Evolutionary conservation across 2,329 filamentous ascomycete species (phyloP).

Genomic region (Pseudogymnoascus sp.): DNA sequence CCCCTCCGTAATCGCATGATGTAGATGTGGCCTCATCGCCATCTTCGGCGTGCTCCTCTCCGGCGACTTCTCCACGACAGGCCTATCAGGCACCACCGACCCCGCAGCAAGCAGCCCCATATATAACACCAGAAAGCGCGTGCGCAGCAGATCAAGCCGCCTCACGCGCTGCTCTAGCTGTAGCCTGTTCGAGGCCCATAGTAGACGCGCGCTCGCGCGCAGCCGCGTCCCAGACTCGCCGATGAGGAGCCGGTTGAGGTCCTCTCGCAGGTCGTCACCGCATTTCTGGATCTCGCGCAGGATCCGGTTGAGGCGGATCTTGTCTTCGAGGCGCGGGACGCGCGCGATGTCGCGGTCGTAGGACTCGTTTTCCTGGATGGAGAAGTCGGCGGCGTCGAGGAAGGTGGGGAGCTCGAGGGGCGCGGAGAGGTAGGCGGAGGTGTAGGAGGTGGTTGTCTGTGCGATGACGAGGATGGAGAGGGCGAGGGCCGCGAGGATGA

Average conservation of each 20-base stretch:
- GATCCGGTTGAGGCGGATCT: slow-evolving; percentile 48
- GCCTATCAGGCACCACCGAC: slow-evolving; percentile 14
- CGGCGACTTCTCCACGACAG: slow-evolving; percentile 10
- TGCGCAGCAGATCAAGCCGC: slow-evolving; percentile 51
- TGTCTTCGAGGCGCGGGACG: slow-evolving; percentile 52
- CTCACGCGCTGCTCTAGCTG: slow-evolving; percentile 50
- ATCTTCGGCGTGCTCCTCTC: slow-evolving; percentile 16
- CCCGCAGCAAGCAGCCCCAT: slow-evolving; percentile 48
- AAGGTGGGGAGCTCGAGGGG: slow-evolving; percentile 50
- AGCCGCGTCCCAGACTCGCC: slow-evolving; percentile 38
- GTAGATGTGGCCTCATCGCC: slow-evolving; percentile 17
- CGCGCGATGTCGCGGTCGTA: slow-evolving; percentile 53
- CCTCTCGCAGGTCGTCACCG: slow-evolving; percentile 53
- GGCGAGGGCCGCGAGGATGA: slow-evolving; percentile 49
- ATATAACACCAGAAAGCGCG: slow-evolving; percentile 57
- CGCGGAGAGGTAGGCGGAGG: slow-evolving; percentile 47
- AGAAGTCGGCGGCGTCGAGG: slow-evolving; percentile 50
- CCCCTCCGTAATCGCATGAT: slow-evolving; percentile 22
- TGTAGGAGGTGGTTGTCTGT: slow-evolving; percentile 45
- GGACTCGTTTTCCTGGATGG: slow-evolving; percentile 54
- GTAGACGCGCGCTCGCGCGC: slow-evolving; percentile 40
- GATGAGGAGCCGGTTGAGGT: slow-evolving; percentile 45
- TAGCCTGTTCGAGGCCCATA: slow-evolving; percentile 49
- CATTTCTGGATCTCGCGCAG: slow-evolving; percentile 54
- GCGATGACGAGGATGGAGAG: slow-evolving; percentile 47